These are phyloP conservation scores for Talaromyces verruculosus DNA, from an alignment of 2,329 filamentous ascomycete species.

Conservation along the genomic window DNA sequence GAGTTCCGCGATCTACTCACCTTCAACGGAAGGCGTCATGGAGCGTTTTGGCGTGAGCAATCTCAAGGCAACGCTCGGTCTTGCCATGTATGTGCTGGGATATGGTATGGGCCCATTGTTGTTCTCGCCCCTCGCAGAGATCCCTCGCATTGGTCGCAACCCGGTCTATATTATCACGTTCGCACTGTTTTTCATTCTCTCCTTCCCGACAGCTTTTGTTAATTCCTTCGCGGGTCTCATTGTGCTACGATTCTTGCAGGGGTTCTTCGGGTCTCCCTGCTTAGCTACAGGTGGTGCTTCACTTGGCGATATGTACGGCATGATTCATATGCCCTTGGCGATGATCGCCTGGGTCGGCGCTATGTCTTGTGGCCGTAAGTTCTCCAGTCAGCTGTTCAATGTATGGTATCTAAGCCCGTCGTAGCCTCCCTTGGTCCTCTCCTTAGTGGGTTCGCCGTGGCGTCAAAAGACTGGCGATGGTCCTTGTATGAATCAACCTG, in stretches of 20 bases:
- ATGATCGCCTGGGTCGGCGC: conserved; percentile 59
- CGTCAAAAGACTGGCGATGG: conserved; percentile 61
- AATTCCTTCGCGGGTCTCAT: conserved; percentile 64
- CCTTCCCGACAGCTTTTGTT: conserved; percentile 64
- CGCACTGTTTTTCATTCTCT: conserved; percentile 65
- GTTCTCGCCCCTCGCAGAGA: conserved; percentile 65
- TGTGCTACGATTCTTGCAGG: conserved; percentile 63
- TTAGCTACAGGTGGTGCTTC: conserved; percentile 57
- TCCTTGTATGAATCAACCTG: conserved; percentile 59
- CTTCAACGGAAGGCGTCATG: conserved; percentile 8
- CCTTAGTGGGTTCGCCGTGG: conserved; percentile 60
- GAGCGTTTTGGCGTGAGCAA: conserved; percentile 10
- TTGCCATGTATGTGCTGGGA: conserved; percentile 35
- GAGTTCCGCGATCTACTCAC: conserved; percentile 33
- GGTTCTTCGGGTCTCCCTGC: conserved; percentile 65
- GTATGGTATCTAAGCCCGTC: neutral
- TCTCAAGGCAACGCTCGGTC: conserved; percentile 30
- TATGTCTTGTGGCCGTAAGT: conserved; percentile 39
- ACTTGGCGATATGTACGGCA: conserved; percentile 50
- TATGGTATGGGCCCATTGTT: conserved; percentile 64
- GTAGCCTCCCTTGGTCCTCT: conserved; percentile 59
- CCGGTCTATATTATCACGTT: conserved; percentile 67
- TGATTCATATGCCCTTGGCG: conserved; percentile 58
- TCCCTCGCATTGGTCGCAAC: conserved; percentile 65
- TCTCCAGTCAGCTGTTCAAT: neutral